phyloP scores from a whole-genome alignment of 2,329 filamentous ascomycete species.

The Hymenoscyphus salicellus region DNA sequence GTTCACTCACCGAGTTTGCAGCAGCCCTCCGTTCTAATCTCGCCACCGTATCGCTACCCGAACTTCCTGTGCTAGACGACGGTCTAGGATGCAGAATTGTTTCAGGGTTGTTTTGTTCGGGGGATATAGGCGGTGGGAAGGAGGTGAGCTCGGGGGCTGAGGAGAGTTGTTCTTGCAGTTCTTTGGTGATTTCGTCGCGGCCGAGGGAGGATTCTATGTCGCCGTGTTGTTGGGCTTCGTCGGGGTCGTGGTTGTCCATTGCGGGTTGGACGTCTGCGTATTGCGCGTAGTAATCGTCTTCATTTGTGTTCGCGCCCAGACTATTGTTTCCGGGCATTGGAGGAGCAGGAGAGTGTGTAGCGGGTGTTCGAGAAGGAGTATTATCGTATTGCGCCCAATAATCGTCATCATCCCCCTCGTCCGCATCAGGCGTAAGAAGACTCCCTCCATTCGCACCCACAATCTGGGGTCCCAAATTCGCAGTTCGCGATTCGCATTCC shows the following conservation, averaged over 20 bases:
- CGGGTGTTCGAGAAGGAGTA: slow-evolving; percentile 63
- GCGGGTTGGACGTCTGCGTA: slow-evolving; percentile 78
- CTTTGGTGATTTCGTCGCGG: slow-evolving; percentile 39
- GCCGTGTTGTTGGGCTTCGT: slow-evolving; percentile 53
- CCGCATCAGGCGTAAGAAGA: slow-evolving; percentile 31
- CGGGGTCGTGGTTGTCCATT: slow-evolving; percentile 78
- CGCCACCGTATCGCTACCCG: slow-evolving; percentile 57
- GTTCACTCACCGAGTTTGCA: slow-evolving; percentile 56
- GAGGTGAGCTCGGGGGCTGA: slow-evolving; percentile 18
- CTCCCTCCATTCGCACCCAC: slow-evolving; percentile 22
- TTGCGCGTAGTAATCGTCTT: slow-evolving; percentile 72
- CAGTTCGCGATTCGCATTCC: slow-evolving; percentile 41
- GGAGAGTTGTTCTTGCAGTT: slow-evolving; percentile 29
- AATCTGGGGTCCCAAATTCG: slow-evolving; percentile 1
- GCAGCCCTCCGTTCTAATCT: slow-evolving; percentile 46
- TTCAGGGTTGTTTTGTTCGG: slow-evolving; percentile 26
- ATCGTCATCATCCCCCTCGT: slow-evolving; percentile 69
- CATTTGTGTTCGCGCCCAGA: slow-evolving; percentile 39
- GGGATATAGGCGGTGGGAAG: slow-evolving; percentile 8
- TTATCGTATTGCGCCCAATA: slow-evolving; percentile 80
- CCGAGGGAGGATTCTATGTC: slow-evolving; percentile 46
- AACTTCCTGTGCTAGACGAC: slow-evolving; percentile 56
- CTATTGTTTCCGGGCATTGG: slow-evolving; percentile 10
- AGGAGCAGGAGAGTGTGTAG: slow-evolving; percentile 59
- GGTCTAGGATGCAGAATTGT: slow-evolving; percentile 51